A percentile compares a stretch with the other conserved stretches of the same genome.
Conservation (phyloP, 257 asterid species). For the Fraxinus americana region DNA sequence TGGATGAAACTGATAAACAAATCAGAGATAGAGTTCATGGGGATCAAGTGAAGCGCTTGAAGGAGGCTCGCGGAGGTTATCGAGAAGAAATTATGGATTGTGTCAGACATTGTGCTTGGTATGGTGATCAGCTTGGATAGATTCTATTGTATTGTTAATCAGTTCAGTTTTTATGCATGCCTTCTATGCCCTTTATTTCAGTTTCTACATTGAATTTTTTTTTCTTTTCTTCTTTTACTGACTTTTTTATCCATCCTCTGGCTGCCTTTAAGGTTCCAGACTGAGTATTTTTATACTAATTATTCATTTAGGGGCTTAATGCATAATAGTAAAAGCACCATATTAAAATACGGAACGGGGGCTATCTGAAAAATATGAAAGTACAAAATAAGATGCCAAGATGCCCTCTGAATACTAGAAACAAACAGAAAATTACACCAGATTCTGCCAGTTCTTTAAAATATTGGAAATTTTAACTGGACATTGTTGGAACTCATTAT, state of each 20-base stretch:
- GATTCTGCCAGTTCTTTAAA: neutral
- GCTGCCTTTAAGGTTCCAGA: neutral
- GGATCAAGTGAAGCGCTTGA: conserved; percentile 79
- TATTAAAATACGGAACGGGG: neutral
- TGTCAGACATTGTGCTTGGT: conserved; percentile 97
- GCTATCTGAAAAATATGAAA: neutral
- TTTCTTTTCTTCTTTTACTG: neutral
- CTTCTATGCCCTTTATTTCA: neutral
- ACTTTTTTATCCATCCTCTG: neutral
- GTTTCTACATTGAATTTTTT: neutral
- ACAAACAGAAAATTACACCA: neutral
- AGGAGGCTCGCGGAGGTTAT: conserved; percentile 77
- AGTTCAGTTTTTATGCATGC: neutral
- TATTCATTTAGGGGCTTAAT: conserved; percentile 7
- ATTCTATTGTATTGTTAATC: neutral
- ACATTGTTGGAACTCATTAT: neutral
- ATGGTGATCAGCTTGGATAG: conserved; percentile 20
- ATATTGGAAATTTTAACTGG: neutral
- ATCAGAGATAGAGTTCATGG: conserved; percentile 64
- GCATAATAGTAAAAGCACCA: neutral
- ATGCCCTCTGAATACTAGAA: neutral
- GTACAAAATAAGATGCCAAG: neutral
- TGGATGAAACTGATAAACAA: conserved; percentile 95
- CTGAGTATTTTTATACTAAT: neutral
- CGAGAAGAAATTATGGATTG: conserved; percentile 92